Evolutionary conservation across 441 rosid genomes (phyloP).

Genomic region (Gossypium trilobum): DNA sequence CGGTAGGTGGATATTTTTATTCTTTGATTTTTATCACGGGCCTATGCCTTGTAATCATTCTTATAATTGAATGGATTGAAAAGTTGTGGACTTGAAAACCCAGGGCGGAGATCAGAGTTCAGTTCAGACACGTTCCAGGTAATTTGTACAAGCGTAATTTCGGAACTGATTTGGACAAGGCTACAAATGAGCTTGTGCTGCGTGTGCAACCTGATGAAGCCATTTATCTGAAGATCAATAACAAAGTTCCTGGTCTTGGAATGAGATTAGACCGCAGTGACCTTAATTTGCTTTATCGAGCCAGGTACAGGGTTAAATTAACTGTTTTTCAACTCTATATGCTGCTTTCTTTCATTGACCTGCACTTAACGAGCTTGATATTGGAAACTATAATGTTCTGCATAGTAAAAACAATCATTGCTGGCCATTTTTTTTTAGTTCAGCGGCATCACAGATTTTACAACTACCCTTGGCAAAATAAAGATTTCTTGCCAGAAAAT

Average conservation of each 20-base stretch:
- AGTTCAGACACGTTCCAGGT: slow-evolving; percentile 90
- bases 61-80: background rate
- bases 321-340: background rate
- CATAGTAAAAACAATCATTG: background rate
- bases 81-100: slow-evolving; percentile 14
- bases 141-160: slow-evolving; percentile 59
- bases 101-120: slow-evolving; percentile 90
- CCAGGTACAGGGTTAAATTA: slow-evolving; percentile 38
- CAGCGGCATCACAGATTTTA: background rate
- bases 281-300: slow-evolving; percentile 62
- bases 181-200: slow-evolving; percentile 83
- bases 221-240: slow-evolving; percentile 79
- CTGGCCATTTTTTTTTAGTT: background rate
- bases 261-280: slow-evolving; percentile 87
- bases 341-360: background rate
- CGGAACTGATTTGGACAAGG: slow-evolving; percentile 63
- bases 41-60: background rate
- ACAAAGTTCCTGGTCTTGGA: slow-evolving; percentile 88
- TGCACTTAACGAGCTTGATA: background rate
- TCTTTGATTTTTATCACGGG: background rate
- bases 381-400: background rate
- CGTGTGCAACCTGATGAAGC: slow-evolving; percentile 95
- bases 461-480: background rate
- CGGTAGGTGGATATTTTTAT: slow-evolving; percentile 26
- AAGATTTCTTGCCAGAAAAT: background rate